Percentiles rank a stretch among this genome's conserved stretches.
phyloP scores from a whole-genome alignment of 768 basidiomycete species.

The Russula griseocarnosa region DNA sequence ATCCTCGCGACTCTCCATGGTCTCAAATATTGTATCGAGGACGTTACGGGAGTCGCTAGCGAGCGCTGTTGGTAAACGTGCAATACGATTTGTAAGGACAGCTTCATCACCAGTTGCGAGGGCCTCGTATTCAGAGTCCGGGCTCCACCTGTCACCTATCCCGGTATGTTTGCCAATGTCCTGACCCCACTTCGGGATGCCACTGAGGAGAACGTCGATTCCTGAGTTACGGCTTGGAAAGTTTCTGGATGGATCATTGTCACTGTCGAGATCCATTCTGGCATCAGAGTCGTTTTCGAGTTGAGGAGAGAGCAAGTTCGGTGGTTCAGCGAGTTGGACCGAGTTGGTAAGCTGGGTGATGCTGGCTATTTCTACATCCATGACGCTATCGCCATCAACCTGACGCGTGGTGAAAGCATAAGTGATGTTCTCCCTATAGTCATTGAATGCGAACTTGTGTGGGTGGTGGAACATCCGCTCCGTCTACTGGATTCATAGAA shows the following conservation, averaged over 20 bases:
- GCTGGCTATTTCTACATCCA: slow-evolving; percentile 4
- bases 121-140: background rate
- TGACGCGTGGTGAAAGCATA: background rate
- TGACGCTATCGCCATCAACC: slow-evolving; percentile 8
- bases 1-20: background rate
- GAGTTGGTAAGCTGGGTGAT: slow-evolving; percentile 9
- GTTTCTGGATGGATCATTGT: background rate
- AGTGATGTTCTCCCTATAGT: background rate
- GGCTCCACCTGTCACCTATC: background rate
- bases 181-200: background rate
- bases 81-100: background rate
- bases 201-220: background rate
- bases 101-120: background rate
- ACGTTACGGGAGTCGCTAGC: background rate
- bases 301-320: background rate
- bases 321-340: slow-evolving; percentile 5
- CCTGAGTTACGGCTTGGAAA: background rate
- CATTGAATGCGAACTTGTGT: background rate
- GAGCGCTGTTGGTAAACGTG: background rate
- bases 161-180: background rate
- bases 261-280: slow-evolving; percentile 8
- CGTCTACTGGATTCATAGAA: background rate
- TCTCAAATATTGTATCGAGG: background rate
- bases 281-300: slow-evolving; percentile 2
- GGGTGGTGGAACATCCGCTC: background rate